phyloP scores from a whole-genome alignment of 345 rosid species.

The Adansonia digitata region DNA sequence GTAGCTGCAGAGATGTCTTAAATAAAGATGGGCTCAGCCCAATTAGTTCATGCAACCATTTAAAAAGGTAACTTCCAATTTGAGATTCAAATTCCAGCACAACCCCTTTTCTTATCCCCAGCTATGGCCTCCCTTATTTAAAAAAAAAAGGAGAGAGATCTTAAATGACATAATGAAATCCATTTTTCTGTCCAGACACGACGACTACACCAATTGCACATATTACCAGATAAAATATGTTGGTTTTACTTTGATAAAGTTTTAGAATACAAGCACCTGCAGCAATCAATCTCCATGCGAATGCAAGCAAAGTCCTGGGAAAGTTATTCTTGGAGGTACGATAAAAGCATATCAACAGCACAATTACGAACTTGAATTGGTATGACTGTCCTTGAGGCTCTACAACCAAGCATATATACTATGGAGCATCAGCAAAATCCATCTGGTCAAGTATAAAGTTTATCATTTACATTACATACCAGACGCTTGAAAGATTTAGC shows the following conservation, averaged over 20 bases:
- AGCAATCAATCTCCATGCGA: not conserved
- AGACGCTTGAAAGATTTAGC: conserved; percentile 61
- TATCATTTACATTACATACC: conserved; percentile 31
- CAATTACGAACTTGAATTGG: conserved; percentile 29
- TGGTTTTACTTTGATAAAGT: not conserved
- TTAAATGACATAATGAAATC: not conserved
- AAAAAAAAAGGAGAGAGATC: not conserved
- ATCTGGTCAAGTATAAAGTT: not conserved
- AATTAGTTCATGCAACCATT: too few relatives aligned
- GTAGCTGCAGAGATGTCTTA: not conserved
- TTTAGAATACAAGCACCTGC: conserved; percentile 2
- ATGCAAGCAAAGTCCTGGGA: not conserved
- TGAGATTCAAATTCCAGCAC: too few relatives aligned
- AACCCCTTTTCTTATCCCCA: too few relatives aligned
- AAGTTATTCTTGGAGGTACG: not conserved
- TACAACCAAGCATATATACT: conserved; percentile 12
- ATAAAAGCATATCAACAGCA: conserved; percentile 1
- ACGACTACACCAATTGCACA: not conserved
- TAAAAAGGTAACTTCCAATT: too few relatives aligned
- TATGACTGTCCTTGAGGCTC: conserved; percentile 41
- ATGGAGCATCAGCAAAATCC: not conserved
- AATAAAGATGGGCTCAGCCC: not conserved
- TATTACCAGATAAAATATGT: not conserved
- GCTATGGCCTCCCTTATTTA: too few relatives aligned
- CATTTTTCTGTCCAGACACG: not conserved